A percentile compares a stretch with the other conserved stretches of the same genome.
Conservation (phyloP, 331 rosid genomes). For the Acacia concinna region DNA sequence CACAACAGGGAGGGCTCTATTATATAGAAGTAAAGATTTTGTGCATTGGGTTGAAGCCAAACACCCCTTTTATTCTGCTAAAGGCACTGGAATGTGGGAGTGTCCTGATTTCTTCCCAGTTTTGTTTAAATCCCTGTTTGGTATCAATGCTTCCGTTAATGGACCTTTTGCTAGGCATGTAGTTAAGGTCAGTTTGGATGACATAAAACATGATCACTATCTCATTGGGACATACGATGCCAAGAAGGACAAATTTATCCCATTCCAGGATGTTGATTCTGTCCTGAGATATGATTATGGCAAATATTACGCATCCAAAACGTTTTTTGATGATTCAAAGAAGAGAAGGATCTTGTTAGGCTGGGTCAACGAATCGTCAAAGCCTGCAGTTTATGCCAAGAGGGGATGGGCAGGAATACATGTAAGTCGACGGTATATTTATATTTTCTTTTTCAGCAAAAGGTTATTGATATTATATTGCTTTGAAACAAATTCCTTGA, state of each 20-base stretch:
- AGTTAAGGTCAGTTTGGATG: constrained; percentile 46
- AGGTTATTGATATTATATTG: no score
- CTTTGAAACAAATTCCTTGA: neutral
- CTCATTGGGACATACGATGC: constrained; percentile 40
- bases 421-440: neutral
- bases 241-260: constrained; percentile 36
- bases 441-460: no score
- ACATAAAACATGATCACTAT: constrained; percentile 40
- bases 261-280: constrained; percentile 8
- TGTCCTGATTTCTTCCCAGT: constrained; percentile 53
- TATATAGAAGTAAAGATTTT: constrained; percentile 48
- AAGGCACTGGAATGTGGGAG: constrained; percentile 56
- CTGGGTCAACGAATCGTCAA: constrained; percentile 59
- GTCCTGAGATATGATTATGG: constrained; percentile 53
- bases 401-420: constrained; percentile 68
- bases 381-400: constrained; percentile 34
- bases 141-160: constrained; percentile 37
- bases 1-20: constrained; percentile 38
- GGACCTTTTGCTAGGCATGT: constrained; percentile 43
- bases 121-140: constrained; percentile 1
- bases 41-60: constrained; percentile 38
- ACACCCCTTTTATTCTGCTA: constrained; percentile 40
- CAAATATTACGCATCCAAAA: constrained; percentile 55
- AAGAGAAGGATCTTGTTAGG: constrained; percentile 52
- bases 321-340: constrained; percentile 43